Base-by-base conservation (phyloP, 2,329 filamentous ascomycete genomes). In the Xylariaceae sp. region DNA sequence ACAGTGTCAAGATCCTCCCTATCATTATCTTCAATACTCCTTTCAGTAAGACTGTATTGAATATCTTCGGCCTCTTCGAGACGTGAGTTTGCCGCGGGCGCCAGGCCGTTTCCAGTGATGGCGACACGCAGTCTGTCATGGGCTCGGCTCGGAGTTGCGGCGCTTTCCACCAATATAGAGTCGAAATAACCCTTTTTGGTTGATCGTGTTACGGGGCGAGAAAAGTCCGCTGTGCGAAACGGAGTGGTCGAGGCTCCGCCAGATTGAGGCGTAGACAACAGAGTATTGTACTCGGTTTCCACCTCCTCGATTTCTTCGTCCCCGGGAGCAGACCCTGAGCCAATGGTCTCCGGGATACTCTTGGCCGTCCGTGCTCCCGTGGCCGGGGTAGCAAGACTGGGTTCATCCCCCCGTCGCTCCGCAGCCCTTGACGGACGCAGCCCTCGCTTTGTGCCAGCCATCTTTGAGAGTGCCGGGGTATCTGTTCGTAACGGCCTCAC, bases 31-130 rank as follows among this genome's bases (percentile, higher is more conserved):
- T 46, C 47, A 10, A 32, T 19, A 21, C 47, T 22, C 39, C 34
- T 51, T 22, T 43, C 57, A n/a, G 18, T 39, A 22, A 15, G 8
- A n/a, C n/a, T 48, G 21, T 61, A 58, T 13, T 49, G 18, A 29
- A 64, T 60, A 22, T 61, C 57, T 18, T 36, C 52, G 5, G 63
- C 59, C 1, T 62, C 56, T 30, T 65, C 63, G 3, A 65, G 54
- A 8, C 41, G 56, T 8, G 61, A 63, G 45, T 54, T 34, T 3
- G 22, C 47, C 1, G 43, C 44, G 4, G 36, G 29, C 44, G n/a
- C 22, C 15, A 29, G 30, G 9, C 22, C 26, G 7, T 26, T 37
- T 16, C 49, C 58, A 18, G 49, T 53, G 2, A 53, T 51, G 2
- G 56, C 53, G 15, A 21, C 39, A 6, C 29, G 52, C 21, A 65